These are phyloP conservation scores for Basipetospora chlamydospora DNA, from an alignment of 2,329 filamentous ascomycete genomes.

Conservation along the genomic window DNA sequence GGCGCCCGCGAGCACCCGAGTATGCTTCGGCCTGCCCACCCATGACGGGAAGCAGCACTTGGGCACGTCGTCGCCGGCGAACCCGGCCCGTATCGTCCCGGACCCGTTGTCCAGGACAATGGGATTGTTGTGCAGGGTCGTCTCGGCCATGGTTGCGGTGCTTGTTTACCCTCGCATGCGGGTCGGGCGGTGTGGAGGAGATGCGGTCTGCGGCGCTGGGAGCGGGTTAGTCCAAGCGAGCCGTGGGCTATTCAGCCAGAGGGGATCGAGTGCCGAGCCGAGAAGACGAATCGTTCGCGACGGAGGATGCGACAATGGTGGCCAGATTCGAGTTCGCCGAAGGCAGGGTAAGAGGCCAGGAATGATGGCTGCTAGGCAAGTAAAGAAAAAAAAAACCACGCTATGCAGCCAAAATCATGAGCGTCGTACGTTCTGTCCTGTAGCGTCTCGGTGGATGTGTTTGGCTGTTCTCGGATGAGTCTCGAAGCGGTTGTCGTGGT, in stretches of 20 bases:
- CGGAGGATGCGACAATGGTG: no score
- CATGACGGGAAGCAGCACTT: constrained; percentile 97
- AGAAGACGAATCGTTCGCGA: no score
- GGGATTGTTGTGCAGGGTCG: constrained; percentile 75
- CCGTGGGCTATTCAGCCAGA: no score
- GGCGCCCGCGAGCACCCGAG: constrained; percentile 87
- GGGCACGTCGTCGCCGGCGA: constrained; percentile 87
- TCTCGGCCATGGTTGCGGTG: constrained; percentile 33
- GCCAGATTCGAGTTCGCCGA: neutral
- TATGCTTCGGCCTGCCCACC: constrained; percentile 89
- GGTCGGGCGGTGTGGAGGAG: no score
- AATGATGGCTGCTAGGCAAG: neutral
- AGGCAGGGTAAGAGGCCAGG: neutral
- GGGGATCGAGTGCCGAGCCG: no score
- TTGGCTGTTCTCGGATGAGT: neutral
- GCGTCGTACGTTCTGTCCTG: no score
- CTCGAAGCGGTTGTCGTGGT: neutral
- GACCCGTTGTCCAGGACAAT: constrained; percentile 99
- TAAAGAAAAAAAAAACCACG: neutral
- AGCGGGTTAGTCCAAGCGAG: no score
- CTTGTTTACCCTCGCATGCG: no score
- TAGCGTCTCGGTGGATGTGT: neutral
- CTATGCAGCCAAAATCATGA: neutral
- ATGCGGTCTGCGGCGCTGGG: no score
- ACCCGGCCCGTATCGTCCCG: constrained; percentile 91